Evolutionary conservation across 495 filamentous ascomycete species (phyloP).

Genomic region (Neurospora sp.): DNA sequence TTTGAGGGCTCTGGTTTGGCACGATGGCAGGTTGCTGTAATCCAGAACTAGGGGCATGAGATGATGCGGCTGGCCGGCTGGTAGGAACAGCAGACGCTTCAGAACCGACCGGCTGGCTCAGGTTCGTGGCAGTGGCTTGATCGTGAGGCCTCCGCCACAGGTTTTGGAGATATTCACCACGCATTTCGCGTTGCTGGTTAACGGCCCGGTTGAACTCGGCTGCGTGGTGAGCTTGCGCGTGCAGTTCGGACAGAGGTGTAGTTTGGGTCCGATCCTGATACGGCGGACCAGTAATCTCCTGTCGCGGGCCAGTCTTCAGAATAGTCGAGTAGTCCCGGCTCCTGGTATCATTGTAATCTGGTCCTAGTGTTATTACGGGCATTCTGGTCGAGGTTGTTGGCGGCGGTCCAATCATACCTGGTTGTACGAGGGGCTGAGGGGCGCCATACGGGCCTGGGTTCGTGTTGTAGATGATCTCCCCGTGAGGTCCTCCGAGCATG

Average conservation of each 20-base stretch:
- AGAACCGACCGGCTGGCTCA: constrained; percentile 36
- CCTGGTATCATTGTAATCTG: constrained; percentile 66
- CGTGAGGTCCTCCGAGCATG: constrained; percentile 50
- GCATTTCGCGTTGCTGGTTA: constrained; percentile 60
- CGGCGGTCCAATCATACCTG: constrained; percentile 55
- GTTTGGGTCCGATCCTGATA: constrained; percentile 82
- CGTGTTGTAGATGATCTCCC: constrained; percentile 76
- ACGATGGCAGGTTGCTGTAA: constrained; percentile 33
- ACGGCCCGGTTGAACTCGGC: constrained; percentile 84
- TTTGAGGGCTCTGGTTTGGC: constrained; percentile 43
- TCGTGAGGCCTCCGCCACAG: constrained; percentile 73
- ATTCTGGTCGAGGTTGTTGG: constrained; percentile 57
- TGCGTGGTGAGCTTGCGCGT: constrained; percentile 78
- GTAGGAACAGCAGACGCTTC: constrained; percentile 30
- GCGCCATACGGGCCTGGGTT: constrained; percentile 50
- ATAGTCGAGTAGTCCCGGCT: constrained; percentile 74
- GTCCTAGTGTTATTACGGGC: constrained; percentile 74
- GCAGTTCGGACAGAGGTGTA: constrained; percentile 69
- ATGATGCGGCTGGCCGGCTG: constrained; percentile 40
- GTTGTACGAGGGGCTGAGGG: constrained; percentile 56
- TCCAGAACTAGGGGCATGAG: constrained; percentile 31
- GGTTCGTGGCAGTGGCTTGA: constrained; percentile 44
- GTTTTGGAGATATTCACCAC: constrained; percentile 64
- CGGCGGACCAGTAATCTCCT: constrained; percentile 78
- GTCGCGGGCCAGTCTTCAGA: constrained; percentile 60